These are phyloP conservation scores for Salix caprea DNA, from an alignment of 345 rosid genomes.

Conservation along the genomic window DNA sequence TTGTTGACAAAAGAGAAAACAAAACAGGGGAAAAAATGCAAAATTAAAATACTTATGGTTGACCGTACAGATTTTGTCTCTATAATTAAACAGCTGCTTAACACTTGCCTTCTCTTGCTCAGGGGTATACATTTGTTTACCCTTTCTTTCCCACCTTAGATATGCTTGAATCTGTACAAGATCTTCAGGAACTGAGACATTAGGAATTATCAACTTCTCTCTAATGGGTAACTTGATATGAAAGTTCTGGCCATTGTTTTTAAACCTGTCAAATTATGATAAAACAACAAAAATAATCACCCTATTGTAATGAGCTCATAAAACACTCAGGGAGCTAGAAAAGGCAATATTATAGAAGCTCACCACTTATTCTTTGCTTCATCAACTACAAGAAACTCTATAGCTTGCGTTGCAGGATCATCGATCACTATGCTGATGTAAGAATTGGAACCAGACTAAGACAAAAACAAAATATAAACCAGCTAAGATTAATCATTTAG, in stretches of 20 bases:
- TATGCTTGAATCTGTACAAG: constrained; percentile 95
- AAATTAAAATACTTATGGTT: not conserved
- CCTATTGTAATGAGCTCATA: constrained; percentile 6
- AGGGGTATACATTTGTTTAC: constrained; percentile 79
- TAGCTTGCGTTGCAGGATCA: constrained; percentile 66
- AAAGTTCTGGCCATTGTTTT: constrained; percentile 82
- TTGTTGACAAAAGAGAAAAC: not conserved
- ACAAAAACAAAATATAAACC: constrained; percentile 11
- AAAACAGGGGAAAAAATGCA: not conserved
- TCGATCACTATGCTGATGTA: constrained; percentile 70
- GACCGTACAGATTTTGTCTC: not conserved
- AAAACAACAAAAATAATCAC: not conserved
- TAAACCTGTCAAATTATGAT: constrained; percentile 55
- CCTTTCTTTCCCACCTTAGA: constrained; percentile 95
- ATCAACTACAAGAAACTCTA: constrained; percentile 88
- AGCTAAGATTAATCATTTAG: constrained; percentile 11
- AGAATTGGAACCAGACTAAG: constrained; percentile 63
- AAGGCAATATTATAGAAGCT: constrained; percentile 24
- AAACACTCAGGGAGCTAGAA: not conserved
- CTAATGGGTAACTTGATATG: constrained; percentile 56
- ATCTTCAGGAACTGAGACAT: constrained; percentile 74
- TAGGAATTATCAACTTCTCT: constrained; percentile 32
- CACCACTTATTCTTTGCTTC: constrained; percentile 83
- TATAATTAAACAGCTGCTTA: not conserved
- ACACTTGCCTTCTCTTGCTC: constrained; percentile 65